Evolutionary conservation across 2,329 filamentous ascomycete species (phyloP).

Genomic region (Fusarium sp.): DNA sequence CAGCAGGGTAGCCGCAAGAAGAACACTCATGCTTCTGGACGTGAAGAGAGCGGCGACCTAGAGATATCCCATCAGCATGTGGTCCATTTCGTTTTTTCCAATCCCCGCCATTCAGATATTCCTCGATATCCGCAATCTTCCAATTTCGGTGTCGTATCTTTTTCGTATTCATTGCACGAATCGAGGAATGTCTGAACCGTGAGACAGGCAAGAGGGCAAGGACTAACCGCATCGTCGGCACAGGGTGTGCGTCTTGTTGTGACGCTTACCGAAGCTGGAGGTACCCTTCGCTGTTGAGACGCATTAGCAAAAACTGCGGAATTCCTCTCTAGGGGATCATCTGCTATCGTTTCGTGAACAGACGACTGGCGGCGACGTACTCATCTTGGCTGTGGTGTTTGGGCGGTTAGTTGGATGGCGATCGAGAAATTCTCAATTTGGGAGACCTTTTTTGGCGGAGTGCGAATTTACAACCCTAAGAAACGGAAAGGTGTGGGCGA

Average conservation of each 20-base stretch:
- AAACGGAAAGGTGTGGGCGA: slow-evolving; percentile 43
- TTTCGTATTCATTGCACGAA: slow-evolving; percentile 26
- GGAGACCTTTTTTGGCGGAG: slow-evolving; percentile 56
- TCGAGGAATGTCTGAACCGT: slow-evolving; percentile 33
- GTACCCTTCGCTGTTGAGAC: slow-evolving; percentile 67
- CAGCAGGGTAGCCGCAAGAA: slow-evolving; percentile 94
- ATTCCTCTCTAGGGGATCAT: slow-evolving; percentile 35
- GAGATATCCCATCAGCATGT: slow-evolving; percentile 47
- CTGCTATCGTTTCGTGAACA: slow-evolving; percentile 33
- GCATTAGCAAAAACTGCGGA: slow-evolving; percentile 43
- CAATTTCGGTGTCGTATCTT: slow-evolving; percentile 20
- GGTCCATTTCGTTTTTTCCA: slow-evolving; percentile 13
- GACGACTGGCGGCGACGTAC: slow-evolving; percentile 58
- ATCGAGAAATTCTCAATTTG: slow-evolving; percentile 55
- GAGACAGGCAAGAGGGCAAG: slow-evolving; percentile 30
- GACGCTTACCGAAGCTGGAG: slow-evolving; percentile 74
- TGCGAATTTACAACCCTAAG: slow-evolving; percentile 56
- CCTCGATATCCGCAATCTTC: slow-evolving; percentile 32
- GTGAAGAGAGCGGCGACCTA: slow-evolving; percentile 97
- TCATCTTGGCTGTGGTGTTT: slow-evolving; percentile 68
- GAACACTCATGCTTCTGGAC: slow-evolving; percentile 99
- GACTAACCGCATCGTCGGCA: slow-evolving; percentile 98
- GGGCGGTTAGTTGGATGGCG: slow-evolving; percentile 57
- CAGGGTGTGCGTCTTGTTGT: slow-evolving; percentile 98
- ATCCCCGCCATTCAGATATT: slow-evolving; percentile 23